A percentile compares a stretch with the other conserved stretches of the same genome.
Evolutionary conservation across 768 basidiomycete species (phyloP).

Genomic region (Mrakia blollopis): DNA sequence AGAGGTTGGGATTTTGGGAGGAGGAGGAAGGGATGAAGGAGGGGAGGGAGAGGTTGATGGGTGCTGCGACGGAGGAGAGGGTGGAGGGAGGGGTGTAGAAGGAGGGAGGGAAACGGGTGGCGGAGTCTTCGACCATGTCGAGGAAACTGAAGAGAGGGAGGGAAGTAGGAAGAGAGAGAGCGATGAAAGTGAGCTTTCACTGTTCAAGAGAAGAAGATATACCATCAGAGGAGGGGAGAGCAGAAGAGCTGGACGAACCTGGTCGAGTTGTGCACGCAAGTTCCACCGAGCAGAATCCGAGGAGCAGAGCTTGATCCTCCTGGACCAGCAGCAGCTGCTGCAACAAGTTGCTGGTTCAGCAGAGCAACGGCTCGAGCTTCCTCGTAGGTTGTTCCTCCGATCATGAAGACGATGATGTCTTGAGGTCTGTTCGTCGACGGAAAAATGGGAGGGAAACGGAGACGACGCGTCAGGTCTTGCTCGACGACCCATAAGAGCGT

Average conservation of each 20-base stretch:
- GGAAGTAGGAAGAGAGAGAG: neutral
- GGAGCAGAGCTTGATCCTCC: constrained; percentile 42
- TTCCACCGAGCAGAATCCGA: constrained; percentile 83
- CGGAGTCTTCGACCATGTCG: constrained; percentile 75
- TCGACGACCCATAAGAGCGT: neutral
- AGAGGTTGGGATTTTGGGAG: neutral
- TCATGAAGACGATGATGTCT: constrained; percentile 92
- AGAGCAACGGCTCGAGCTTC: constrained; percentile 80
- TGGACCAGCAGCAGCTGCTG: constrained; percentile 47
- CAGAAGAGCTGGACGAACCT: constrained; percentile 53
- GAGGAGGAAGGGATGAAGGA: constrained; percentile 15
- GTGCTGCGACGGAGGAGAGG: constrained; percentile 25
- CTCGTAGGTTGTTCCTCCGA: constrained; percentile 94
- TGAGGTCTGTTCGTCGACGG: constrained; percentile 60
- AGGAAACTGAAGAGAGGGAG: constrained; percentile 57
- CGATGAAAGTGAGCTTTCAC: neutral
- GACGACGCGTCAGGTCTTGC: neutral
- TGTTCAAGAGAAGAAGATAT: too few relatives aligned
- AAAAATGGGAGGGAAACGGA: neutral
- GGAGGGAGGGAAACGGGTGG: constrained; percentile 44
- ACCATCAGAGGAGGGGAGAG: neutral
- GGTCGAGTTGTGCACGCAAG: constrained; percentile 89
- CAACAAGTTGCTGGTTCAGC: constrained; percentile 68
- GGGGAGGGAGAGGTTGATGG: constrained; percentile 55
- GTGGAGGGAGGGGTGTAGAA: constrained; percentile 38